Base-by-base conservation (phyloP, 73 alveolate species). In the Uronychia binucleata region DNA sequence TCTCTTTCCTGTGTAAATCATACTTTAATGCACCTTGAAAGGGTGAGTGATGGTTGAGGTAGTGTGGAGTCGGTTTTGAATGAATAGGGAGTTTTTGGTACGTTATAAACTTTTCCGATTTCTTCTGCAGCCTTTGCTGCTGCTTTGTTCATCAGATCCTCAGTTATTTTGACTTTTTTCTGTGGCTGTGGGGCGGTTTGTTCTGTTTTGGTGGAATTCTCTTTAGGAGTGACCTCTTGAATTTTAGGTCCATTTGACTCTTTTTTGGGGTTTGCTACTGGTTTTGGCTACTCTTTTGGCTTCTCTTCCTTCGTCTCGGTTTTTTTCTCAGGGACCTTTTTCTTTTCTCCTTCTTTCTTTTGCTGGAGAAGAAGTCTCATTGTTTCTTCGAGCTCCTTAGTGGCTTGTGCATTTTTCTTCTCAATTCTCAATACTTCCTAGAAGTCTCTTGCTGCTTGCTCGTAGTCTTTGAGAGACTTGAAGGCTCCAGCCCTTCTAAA, bases 401-500 rank as follows among this genome's bases (percentile, higher is more conserved):
- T 86, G 26, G 88, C 89, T 19, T 86, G 86, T 28, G 25, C 60
- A 67, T 87, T 87, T 8, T 74, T 75, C 28, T 81, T 83, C 13
- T 91, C 93, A 33, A 79, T 26, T 60, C 74, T 81, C 0, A 80
- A 28, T 29, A 91, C 33, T 31, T 28, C 59, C 30, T 86, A 57
- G 1, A 86, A 77, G 33, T 91, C 91, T 34, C 83, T 35, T 26
- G 80, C 57, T 0, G 91, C 85, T 14, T 87, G 87, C 34, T 79
- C 85, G 82, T 46, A 81, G 33, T 81, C 76, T 11, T 74, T 74
- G 8, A 35, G 46, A 1, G 33, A 28, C 35, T 83, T 88, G 60
- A 84, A 74, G 25, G 92, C 88, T n/a, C 30, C 31, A 34, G 96
- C 96, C 57, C 89, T 85, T 57, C 96, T 80, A 58, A 59, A 86